Base-by-base conservation (phyloP, 148 eudicot genomes). In the Dysphania ambrosioides region DNA sequence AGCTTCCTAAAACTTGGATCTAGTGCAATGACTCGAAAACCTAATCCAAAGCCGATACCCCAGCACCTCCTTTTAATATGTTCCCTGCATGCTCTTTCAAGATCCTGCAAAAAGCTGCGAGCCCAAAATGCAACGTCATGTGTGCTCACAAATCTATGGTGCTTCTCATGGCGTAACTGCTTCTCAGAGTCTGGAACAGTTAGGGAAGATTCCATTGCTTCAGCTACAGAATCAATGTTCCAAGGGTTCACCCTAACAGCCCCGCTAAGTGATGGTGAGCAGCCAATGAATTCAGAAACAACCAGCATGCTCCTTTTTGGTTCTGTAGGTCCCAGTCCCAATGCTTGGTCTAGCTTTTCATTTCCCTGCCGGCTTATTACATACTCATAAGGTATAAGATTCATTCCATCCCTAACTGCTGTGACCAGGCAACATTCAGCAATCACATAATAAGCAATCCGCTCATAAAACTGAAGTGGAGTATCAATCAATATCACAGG, bases 61-160 rank as follows among this genome's bases (percentile, higher is more conserved):
- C 92, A 92, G 21, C 95, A 88, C 64, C 90, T 81, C 78, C 93
- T 80, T 79, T 84, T 86, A 75, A 82, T 76, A 78, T 92, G 97
- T 29, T 90, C 97, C 77, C 86, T 79, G 67, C 97, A 92, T 23
- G 93, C 87, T 72, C 97, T 83, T 72, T 90, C 97, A 30, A 92
- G 83, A 83, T 92, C 97, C 67, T 86, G 91, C 82, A 86, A 69
- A 76, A 92, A 92, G 81, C 97, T 92, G 15, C 78, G 82, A 42
- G 97, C 89, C 97, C 97, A 92, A 78, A 88, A 92, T 11, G 89
- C 91, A 59, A 90, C 97, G 71, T 92, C 90, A 60, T 92, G 97
- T 4, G 90, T 90, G 72, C 90, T 88, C 31, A 92, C 97, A 77
- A 90, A 92, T 60, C 83, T 86, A 77, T 92, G 86, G 67, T 92